Base-by-base conservation (phyloP, 139 green algal species). In the Closterium sp. region DNA sequence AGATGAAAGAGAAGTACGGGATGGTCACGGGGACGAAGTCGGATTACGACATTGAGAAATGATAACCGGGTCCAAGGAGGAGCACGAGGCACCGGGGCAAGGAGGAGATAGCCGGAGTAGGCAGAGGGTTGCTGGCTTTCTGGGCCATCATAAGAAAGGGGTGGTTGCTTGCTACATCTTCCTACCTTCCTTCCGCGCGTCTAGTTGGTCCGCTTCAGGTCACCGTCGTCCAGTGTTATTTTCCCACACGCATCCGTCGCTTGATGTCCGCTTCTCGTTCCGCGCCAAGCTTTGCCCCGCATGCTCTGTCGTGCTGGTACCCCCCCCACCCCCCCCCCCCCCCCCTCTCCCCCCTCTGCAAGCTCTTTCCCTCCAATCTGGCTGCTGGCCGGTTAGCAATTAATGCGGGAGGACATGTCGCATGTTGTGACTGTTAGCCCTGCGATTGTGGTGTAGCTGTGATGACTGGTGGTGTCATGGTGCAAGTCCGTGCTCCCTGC, bases 1-100 rank as follows among this genome's bases (percentile, higher is more conserved):
- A 88, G 85, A 88, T 88, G 85, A 88, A 88, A 33, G 33, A 88
- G 85, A 88, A 88, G 30, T 88, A 88, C 33, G 85, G 85, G 33
- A 87, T 76, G 55, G 55, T 76, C 16, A 19, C 55, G 16, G 55
- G 55, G 55, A 66, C 12, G 3, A 76, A 76, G 25, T 76, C 55
- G 16, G 55, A 76, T 76, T 76, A 76, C 55, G 55, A 76, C 25
- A 28, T 76, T 76, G 55, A 76, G 55, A 76, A 76, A 76, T 28
- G 16, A 76, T 76, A 76, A 76, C 0, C 16, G 4, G 55, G 9
- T n/a, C n/a, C n/a, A n/a, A n/a, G n/a, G n/a, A n/a, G n/a, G n/a
- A n/a, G n/a, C n/a, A n/a, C n/a, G n/a, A n/a, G n/a, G n/a, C n/a
- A n/a, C n/a, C n/a, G n/a, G n/a, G n/a, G n/a, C n/a, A n/a, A n/a